Base-by-base conservation (phyloP, 2,329 filamentous ascomycete species). In the Amauroascus niger region DNA sequence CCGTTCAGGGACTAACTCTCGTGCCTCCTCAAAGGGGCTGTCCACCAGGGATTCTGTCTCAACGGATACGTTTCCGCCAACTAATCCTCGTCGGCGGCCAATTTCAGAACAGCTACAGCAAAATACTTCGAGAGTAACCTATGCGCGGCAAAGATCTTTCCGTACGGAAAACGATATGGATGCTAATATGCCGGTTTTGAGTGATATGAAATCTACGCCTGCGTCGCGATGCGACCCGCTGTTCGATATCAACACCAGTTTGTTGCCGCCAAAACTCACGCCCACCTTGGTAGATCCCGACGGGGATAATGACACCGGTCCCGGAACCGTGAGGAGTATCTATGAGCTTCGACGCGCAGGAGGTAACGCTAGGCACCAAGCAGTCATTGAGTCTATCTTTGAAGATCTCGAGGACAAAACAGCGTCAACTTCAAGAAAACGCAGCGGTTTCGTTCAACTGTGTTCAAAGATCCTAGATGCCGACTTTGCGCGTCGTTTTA, bases 281-380 rank as follows among this genome's bases (percentile, higher is more conserved):
- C 26, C 51, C 1, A 24, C 3, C 9, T 8, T 49, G n/a, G 1
- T 48, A 14, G 71, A 75, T 4, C 72, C 76, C 7, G 77, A 78
- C 13, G 74, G 75, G 13, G 70, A 70, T 28, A 70, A 74, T 35
- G 68, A 59, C 49, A 47, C 56, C 45, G 61, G 67, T 6, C 13
- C 39, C 16, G 37, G 44, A 11, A 37, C 68, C 24, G 72, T 81
- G 45, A 74, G 78, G 55, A 80, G 77, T 53, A 79, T 83, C 24
- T 80, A 84, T 58, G 81, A 84, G 62, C 71, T 84, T 32, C 74
- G 80, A 53, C 78, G 77, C 39, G 74, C 77, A 49, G 81, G 81
- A 1, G 73, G 75, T 30, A 80, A 80, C 57, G 73, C 73, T 43
- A 74, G 79, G 44, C 80, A 83, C 57, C 69, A 76, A 47, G 72